A percentile compares a stretch with the other conserved stretches of the same genome.
Evolutionary conservation across 805 yeast species (phyloP).

Genomic region (Candida namnaoensis): DNA sequence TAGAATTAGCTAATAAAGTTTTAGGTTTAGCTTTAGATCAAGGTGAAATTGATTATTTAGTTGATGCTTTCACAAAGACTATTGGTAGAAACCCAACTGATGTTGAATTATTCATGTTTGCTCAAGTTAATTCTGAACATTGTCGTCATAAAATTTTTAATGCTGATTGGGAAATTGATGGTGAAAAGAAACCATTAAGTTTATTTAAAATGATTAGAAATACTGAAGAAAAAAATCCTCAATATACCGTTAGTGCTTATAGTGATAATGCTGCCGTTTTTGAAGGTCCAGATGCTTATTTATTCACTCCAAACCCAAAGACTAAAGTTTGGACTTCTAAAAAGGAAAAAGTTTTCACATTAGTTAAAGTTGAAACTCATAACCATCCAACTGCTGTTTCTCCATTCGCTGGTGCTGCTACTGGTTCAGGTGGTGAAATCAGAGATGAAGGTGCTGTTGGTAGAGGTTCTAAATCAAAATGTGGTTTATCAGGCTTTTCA

Average conservation of each 20-base stretch:
- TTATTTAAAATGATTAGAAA: constrained; percentile 93
- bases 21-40: constrained; percentile 91
- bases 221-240: constrained; percentile 75
- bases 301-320: constrained; percentile 68
- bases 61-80: constrained; percentile 68
- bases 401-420: constrained; percentile 99
- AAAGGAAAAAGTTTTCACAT: constrained; percentile 76
- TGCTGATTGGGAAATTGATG: constrained; percentile 97
- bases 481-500: constrained; percentile 90
- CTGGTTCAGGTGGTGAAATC: constrained; percentile 99
- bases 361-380: constrained; percentile 96
- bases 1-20: constrained; percentile 68
- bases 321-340: constrained; percentile 67
- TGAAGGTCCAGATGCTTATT: constrained; percentile 72
- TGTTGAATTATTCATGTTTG: constrained; percentile 97
- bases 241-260: constrained; percentile 85
- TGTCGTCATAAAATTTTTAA: constrained; percentile 98
- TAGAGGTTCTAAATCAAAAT: constrained; percentile 94
- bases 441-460: constrained; percentile 99
- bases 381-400: constrained; percentile 99
- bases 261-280: constrained; percentile 97
- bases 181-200: constrained; percentile 59
- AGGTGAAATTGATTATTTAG: constrained; percentile 87
- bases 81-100: constrained; percentile 91
- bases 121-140: constrained; percentile 98